Base-by-base conservation (phyloP, 2,329 filamentous ascomycete species). In the Trichophyton equinum region DNA sequence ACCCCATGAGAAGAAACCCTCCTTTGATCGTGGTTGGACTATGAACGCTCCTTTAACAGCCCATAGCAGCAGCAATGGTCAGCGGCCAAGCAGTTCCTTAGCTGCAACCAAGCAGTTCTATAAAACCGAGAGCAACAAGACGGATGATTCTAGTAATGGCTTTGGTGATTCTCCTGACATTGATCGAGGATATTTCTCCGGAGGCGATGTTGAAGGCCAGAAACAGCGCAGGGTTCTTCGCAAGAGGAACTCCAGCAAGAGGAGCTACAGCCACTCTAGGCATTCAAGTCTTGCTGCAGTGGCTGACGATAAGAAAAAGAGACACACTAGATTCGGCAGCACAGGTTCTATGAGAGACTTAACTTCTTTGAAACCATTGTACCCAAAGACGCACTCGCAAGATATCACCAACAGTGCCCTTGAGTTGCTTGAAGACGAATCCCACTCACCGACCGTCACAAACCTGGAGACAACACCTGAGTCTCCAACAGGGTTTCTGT, bases 141-240 rank as follows among this genome's bases (percentile, higher is more conserved):
- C 42, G 20, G 57, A 58, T 25, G 36, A 42, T 11, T 49, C 57
- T 11, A 66, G 64, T 6, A 55, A 33, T n/a, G 42, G n/a, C 3
- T n/a, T 46, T 33, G 25, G 18, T n/a, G 2, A 77, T 82, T 67
- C 69, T 20, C 73, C 75, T 61, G 88, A 95, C 63, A 73, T 89
- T 15, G 94, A 97, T 68, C 83, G 90, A 40, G 92, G 91, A 25
- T 97, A 97, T 73, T 96, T 96, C 70, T 96, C 92, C 6, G 90
- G 91, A 2, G 88, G 87, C 15, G 92, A 97, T 68, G 79, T 85
- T 9, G 91, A 96, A 64, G 82, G 82, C 49, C 84, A 87, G 62
- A 85, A 83, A 67, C 74, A 71, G 58, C 83, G 88, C 53, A 95
- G 90, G 70, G 79, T 94, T 55, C 77, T 96, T 65, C 89, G 89